These are phyloP conservation scores for Fusarium udum DNA, from an alignment of 2,329 filamentous ascomycete species.

Conservation along the genomic window DNA sequence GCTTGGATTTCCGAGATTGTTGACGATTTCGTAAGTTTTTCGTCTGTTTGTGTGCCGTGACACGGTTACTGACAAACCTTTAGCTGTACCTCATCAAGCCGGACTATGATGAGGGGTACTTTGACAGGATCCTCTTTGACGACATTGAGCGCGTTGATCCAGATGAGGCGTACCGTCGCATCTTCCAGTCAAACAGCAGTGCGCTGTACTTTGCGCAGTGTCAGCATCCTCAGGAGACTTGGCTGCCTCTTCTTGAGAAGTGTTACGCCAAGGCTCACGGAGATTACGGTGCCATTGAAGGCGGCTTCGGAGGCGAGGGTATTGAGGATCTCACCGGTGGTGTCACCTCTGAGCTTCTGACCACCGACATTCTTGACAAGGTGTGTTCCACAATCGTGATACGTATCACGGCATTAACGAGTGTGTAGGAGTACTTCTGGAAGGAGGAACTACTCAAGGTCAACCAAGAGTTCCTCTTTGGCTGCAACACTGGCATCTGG, in stretches of 20 bases:
- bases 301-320: conserved; percentile 71
- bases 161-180: conserved; percentile 70
- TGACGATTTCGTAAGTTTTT: conserved; percentile 58
- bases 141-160: conserved; percentile 59
- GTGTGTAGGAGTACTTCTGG: conserved; percentile 69
- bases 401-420: not conserved
- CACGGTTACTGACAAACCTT: not conserved
- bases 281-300: conserved; percentile 79
- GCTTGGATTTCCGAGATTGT: conserved; percentile 73
- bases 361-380: conserved; percentile 76
- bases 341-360: conserved; percentile 72
- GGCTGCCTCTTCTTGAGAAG: conserved; percentile 82
- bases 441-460: conserved; percentile 78
- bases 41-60: not conserved
- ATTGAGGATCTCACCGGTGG: conserved; percentile 71
- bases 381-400: conserved; percentile 53
- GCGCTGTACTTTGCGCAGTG: conserved; percentile 82
- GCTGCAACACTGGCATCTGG: conserved; percentile 60
- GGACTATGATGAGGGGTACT: conserved; percentile 68
- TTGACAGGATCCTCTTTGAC: conserved; percentile 57
- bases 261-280: conserved; percentile 84
- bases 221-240: conserved; percentile 78
- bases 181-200: conserved; percentile 77
- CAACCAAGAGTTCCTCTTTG: conserved; percentile 80
- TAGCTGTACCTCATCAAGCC: conserved; percentile 64